Conservation (phyloP, 441 rosid species). For the Codiaeum variegatum region DNA sequence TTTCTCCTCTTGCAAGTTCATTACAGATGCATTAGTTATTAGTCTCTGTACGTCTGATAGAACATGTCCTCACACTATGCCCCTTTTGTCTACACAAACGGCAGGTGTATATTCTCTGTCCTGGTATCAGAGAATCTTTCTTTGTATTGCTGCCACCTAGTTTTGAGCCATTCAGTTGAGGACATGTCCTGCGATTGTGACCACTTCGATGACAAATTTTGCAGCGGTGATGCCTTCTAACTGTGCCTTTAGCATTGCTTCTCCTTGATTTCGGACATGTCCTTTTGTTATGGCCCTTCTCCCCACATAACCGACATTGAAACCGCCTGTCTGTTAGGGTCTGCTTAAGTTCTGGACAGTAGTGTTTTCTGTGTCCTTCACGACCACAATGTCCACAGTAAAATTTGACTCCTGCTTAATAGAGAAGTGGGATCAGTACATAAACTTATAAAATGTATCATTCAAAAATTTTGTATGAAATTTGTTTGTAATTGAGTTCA, state of each 20-base stretch:
- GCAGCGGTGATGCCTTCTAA: slow-evolving; percentile 39
- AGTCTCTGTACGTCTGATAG: slow-evolving; percentile 25
- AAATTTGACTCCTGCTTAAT: slow-evolving; percentile 57
- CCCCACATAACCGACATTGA: slow-evolving; percentile 66
- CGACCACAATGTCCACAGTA: slow-evolving; percentile 72
- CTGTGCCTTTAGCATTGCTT: slow-evolving; percentile 23
- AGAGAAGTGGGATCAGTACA: slow-evolving; percentile 3
- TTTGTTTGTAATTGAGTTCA: not conserved
- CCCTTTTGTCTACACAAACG: slow-evolving; percentile 45
- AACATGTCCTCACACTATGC: slow-evolving; percentile 60
- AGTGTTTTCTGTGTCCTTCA: slow-evolving; percentile 83
- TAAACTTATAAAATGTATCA: not conserved
- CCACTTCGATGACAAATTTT: slow-evolving; percentile 51
- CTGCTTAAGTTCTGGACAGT: slow-evolving; percentile 70
- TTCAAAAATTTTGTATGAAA: not conserved
- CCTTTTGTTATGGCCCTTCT: slow-evolving; percentile 76
- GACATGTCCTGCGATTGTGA: slow-evolving; percentile 76
- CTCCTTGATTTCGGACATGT: slow-evolving; percentile 53
- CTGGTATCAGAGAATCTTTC: slow-evolving; percentile 14
- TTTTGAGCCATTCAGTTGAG: slow-evolving; percentile 25
- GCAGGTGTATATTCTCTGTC: slow-evolving; percentile 41
- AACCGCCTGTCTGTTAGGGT: slow-evolving; percentile 41
- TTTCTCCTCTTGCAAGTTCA: not conserved
- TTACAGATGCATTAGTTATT: not conserved
- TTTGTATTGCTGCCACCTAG: not conserved